These are phyloP conservation scores for Curvularia hawaiiensis DNA, from an alignment of 2,329 filamentous ascomycete genomes.

Conservation along the genomic window DNA sequence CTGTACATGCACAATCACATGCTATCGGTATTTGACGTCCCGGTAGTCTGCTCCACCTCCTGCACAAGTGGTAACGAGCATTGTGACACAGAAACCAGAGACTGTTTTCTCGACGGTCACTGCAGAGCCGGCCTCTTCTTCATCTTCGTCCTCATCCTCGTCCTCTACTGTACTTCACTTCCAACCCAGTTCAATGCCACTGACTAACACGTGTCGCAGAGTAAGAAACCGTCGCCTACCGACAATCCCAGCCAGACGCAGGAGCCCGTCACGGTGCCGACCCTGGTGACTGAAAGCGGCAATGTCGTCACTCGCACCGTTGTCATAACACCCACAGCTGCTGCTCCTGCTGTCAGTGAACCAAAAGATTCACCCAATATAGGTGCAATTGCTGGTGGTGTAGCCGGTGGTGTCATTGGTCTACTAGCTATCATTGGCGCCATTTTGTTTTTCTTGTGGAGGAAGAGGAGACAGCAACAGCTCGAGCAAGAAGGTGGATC, in stretches of 20 bases:
- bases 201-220: slow-evolving; percentile 20
- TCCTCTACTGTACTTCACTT: slow-evolving; percentile 25
- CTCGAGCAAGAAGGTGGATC: slow-evolving; percentile 24
- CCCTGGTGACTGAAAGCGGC: slow-evolving; percentile 52
- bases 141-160: slow-evolving; percentile 10
- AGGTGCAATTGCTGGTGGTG: slow-evolving; percentile 55
- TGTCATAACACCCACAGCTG: slow-evolving; percentile 42
- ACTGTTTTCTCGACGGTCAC: slow-evolving; percentile 38
- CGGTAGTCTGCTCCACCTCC: slow-evolving; percentile 42
- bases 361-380: slow-evolving; percentile 33
- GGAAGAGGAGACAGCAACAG: slow-evolving; percentile 33
- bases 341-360: slow-evolving; percentile 17
- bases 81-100: slow-evolving; percentile 27
- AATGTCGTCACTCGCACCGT: slow-evolving; percentile 52
- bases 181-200: slow-evolving; percentile 12
- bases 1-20: slow-evolving; percentile 5
- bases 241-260: slow-evolving; percentile 13
- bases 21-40: slow-evolving; percentile 38
- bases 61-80: slow-evolving; percentile 32
- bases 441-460: slow-evolving; percentile 49
- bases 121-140: slow-evolving; percentile 20
- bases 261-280: slow-evolving; percentile 33
- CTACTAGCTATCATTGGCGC: slow-evolving; percentile 45
- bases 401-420: slow-evolving; percentile 49
- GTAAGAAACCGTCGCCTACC: slow-evolving; percentile 22